A percentile compares a stretch with the other conserved stretches of the same genome.
Evolutionary conservation across 2,329 filamentous ascomycete genomes (phyloP).

Genomic region (Fusarium luffae): DNA sequence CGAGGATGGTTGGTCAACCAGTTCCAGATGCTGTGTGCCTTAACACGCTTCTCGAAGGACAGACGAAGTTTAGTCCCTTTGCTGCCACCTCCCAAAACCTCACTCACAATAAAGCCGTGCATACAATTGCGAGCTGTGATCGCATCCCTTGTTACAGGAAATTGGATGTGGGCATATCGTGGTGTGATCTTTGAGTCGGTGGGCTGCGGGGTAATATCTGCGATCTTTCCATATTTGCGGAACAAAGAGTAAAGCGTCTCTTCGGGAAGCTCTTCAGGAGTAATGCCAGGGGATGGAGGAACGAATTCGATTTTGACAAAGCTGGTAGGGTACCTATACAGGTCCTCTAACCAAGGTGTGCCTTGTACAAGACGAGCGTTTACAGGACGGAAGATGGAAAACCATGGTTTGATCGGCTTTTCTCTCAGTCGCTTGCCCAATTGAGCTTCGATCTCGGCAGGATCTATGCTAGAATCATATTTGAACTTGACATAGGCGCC

Average conservation of each 20-base stretch:
- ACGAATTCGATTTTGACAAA: slow-evolving; percentile 87
- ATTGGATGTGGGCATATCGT: slow-evolving; percentile 83
- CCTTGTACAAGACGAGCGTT: slow-evolving; percentile 80
- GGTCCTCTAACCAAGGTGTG: slow-evolving; percentile 92
- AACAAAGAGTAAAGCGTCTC: slow-evolving; percentile 90
- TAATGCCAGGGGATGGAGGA: slow-evolving; percentile 74
- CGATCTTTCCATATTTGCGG: slow-evolving; percentile 88
- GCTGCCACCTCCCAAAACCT: slow-evolving; percentile 78
- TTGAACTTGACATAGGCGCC: slow-evolving; percentile 92
- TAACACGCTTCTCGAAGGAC: slow-evolving; percentile 83
- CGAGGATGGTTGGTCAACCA: slow-evolving; percentile 89
- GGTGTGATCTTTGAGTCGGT: slow-evolving; percentile 88
- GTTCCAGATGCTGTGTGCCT: slow-evolving; percentile 82
- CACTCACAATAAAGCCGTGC: slow-evolving; percentile 81
- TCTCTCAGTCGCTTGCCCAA: slow-evolving; percentile 73
- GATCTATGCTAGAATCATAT: slow-evolving; percentile 55
- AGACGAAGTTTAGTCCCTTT: slow-evolving; percentile 81
- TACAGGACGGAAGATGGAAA: slow-evolving; percentile 81
- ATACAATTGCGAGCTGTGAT: slow-evolving; percentile 93
- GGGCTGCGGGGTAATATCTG: slow-evolving; percentile 84
- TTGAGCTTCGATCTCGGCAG: slow-evolving; percentile 59
- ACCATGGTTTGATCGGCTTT: slow-evolving; percentile 85
- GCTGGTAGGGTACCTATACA: slow-evolving; percentile 82
- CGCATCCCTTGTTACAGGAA: slow-evolving; percentile 76
- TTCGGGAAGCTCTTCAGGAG: slow-evolving; percentile 82